These are phyloP conservation scores for Yamadazyma songkhlaensis DNA, from an alignment of 1,139 yeast species.

Conservation along the genomic window DNA sequence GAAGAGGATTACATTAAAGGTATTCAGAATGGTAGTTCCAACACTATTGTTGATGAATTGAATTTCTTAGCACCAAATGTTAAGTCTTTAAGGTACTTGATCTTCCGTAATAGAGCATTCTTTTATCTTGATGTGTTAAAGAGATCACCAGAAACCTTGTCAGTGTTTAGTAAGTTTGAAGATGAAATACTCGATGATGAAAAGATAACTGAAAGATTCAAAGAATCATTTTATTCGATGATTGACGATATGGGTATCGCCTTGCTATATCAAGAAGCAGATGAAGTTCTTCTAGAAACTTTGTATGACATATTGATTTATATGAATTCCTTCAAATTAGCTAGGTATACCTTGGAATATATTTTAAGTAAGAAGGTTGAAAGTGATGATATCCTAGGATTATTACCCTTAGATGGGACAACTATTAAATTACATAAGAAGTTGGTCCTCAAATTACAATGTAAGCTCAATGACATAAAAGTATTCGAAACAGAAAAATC, in stretches of 20 bases:
- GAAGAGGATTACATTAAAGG: slow-evolving; percentile 40
- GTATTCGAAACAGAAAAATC: neutral
- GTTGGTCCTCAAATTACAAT: slow-evolving; percentile 3
- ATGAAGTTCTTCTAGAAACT: slow-evolving; percentile 46
- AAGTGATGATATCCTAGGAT: slow-evolving; percentile 43
- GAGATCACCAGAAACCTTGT: neutral
- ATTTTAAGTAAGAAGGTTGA: slow-evolving; percentile 47
- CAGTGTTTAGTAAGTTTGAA: slow-evolving; percentile 9
- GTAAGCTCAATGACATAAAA: neutral
- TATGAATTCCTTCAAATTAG: slow-evolving; percentile 48
- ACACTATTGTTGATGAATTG: slow-evolving; percentile 38
- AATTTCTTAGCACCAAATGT: slow-evolving; percentile 63
- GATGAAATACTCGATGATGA: neutral
- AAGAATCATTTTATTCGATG: slow-evolving; percentile 36
- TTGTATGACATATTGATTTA: slow-evolving; percentile 49
- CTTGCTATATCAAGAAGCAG: slow-evolving; percentile 63
- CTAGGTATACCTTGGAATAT: slow-evolving; percentile 62
- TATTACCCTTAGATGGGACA: slow-evolving; percentile 24
- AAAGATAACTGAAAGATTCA: slow-evolving; percentile 11
- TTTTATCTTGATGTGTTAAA: slow-evolving; percentile 51
- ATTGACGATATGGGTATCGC: slow-evolving; percentile 58
- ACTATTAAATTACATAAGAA: slow-evolving; percentile 3
- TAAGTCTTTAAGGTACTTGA: slow-evolving; percentile 69
- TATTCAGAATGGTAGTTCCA: slow-evolving; percentile 36
- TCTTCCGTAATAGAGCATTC: slow-evolving; percentile 79